Evolutionary conservation across 208 protist genomes (phyloP), one percentile per base, ranked within the genome.

Genomic region (Crithidia brevicula): DNA sequence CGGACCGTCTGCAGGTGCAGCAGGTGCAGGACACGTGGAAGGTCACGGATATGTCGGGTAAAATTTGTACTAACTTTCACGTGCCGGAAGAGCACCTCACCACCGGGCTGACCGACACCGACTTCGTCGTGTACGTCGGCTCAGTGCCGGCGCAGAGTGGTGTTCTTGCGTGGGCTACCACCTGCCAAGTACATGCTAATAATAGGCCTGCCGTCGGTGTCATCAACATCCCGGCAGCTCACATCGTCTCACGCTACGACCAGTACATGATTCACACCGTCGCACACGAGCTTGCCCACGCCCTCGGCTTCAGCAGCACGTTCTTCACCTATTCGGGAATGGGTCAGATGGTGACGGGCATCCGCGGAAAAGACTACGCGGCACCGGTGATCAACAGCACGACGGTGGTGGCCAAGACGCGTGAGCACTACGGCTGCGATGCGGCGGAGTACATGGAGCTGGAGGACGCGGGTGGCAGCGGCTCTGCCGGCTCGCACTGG

Each of bases 241-340:
- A 78, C 50, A 68, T 91, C 43, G 22, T 16, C 23, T 15, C 22
- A 2, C 11, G 4, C 20, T 36, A 65, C 34, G 50, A 62, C 22
- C 46, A 54, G 18, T 1, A 9, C 4, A 66, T 40, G 13, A 63
- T 76, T 3, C 79, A 78, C 46, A 49, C 60, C 9, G 54, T 88
- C 8, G 63, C 81, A 4, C 94, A 98, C 59, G 92, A 96, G 76
- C 70, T 96, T 0, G 68, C 89, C 7, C 94, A 98, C 78, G 82
- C 89, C n/a, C 68, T 98, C 22, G 94, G 94, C 8, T 97, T 96
- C 58, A 56, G 16, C 46, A 25, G 7, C 16, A 38, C 0, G 4
- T 54, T 61, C 31, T 91, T 83, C 36, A 7, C 30, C 3, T 52
- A 6, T 2, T 1, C 13, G 10, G 25, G 28, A 23, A 75, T 86